Evolutionary conservation across 306 rosid species (phyloP), one percentile per base, ranked within the genome.

Genomic region (Chamaecrista fasciculata): DNA sequence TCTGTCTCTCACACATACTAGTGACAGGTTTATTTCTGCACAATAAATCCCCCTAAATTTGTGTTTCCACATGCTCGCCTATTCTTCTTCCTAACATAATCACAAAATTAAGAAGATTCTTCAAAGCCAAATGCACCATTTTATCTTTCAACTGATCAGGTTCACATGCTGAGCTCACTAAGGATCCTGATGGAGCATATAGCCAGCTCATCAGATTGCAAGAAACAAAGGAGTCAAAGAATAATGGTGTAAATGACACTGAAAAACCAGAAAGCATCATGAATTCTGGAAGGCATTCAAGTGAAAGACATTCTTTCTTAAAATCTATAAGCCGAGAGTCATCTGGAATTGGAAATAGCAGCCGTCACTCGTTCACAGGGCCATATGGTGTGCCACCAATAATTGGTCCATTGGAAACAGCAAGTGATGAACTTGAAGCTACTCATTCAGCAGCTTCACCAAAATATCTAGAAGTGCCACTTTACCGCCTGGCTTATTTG

Each of bases 181-280:
- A 71, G 63, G 84, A 82, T 65, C 82, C 82, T 37, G 84, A 84
- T 25, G 96, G 92, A 73, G 85, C 89, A 53, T 89, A 86, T 59
- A 80, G 85, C 57, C 92, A 86, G 63, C 85, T 89, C 20, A 76
- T 86, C 53, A 80, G 81, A 20, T 67, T 86, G 66, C 96, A 89
- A 81, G 92, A 84, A 75, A 75, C 51, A 44, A 52, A 57, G 4
- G 71, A 58, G 31, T 69, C 83, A 48, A 78, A 75, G 50, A 72
- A 68, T 20, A 77, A 69, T 19, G 66, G 33, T 40, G 59, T 43
- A 67, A 64, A 60, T 51, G 88, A 78, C 61, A 74, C 60, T 39
- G 79, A 77, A 46, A 80, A 49, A 58, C 66, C 62, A 59, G 86
- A 75, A 49, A 71, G 76, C 70, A 64, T 53, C 18, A 16, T 15